These are phyloP conservation scores for Kodamaea sp. DNA, from an alignment of 1,139 yeast species.

Conservation along the genomic window DNA sequence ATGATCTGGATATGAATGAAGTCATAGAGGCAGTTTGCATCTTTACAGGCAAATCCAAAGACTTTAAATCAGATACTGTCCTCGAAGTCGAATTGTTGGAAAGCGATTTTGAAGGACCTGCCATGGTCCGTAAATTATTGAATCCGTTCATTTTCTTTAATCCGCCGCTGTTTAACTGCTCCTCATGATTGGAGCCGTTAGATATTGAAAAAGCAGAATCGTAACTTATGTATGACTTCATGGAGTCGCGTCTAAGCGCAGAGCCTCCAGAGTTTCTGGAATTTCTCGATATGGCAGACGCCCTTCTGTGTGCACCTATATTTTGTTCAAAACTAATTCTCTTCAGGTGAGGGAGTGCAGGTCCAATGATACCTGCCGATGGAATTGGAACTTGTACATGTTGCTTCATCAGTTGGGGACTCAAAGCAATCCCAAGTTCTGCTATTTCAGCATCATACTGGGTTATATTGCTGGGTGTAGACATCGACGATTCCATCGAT, in stretches of 20 bases:
- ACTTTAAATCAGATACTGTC: slow-evolving; percentile 15
- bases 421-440: slow-evolving; percentile 47
- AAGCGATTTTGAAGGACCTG: slow-evolving; percentile 12
- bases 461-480: slow-evolving; percentile 45
- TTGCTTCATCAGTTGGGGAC: slow-evolving; percentile 36
- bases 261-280: slow-evolving; percentile 32
- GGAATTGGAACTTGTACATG: not conserved
- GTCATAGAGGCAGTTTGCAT: slow-evolving; percentile 22
- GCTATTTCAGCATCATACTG: slow-evolving; percentile 45
- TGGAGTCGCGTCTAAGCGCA: slow-evolving; percentile 36
- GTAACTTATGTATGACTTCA: slow-evolving; percentile 54
- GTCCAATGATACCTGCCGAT: slow-evolving; percentile 5
- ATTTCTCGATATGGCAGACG: slow-evolving; percentile 26
- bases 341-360: slow-evolving; percentile 7
- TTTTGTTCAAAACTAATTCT: slow-evolving; percentile 32
- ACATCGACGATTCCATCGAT: slow-evolving; percentile 32
- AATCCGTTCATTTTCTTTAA: slow-evolving; percentile 42
- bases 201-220: slow-evolving; percentile 54
- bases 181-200: slow-evolving; percentile 24
- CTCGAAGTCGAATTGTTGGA: slow-evolving; percentile 6
- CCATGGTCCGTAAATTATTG: slow-evolving; percentile 34
- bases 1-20: slow-evolving; percentile 27
- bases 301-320: slow-evolving; percentile 15
- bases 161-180: slow-evolving; percentile 15
- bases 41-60: slow-evolving; percentile 27